Evolutionary conservation across 495 filamentous ascomycete species (phyloP).

Genomic region (Tuber indicum): DNA sequence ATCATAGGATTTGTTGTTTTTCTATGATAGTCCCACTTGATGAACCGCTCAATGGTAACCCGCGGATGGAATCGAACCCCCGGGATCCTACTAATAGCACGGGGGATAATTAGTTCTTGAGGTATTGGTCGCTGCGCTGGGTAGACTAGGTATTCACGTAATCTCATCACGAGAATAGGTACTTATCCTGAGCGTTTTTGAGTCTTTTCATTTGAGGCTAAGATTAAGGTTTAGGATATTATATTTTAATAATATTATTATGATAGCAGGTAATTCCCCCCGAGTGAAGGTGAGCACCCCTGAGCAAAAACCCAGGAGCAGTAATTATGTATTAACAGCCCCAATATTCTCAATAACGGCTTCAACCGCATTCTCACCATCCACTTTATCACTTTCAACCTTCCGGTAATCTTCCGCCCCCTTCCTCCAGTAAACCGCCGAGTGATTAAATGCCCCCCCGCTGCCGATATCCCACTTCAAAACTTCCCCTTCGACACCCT

Average conservation of each 20-base stretch:
- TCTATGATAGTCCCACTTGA: too few relatives aligned
- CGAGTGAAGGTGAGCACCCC: background rate
- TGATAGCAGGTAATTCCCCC: background rate
- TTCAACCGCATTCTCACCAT: background rate
- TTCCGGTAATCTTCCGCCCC: background rate
- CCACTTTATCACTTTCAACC: background rate
- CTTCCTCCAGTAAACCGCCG: slow-evolving; percentile 30
- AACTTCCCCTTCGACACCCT: slow-evolving; percentile 2
- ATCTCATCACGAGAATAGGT: background rate
- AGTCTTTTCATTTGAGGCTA: background rate
- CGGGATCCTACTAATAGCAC: too few relatives aligned
- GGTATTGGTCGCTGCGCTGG: background rate
- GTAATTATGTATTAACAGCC: background rate
- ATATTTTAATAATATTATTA: background rate
- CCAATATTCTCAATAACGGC: background rate
- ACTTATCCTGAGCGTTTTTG: background rate
- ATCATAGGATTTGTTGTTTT: too few relatives aligned
- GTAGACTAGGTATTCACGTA: background rate
- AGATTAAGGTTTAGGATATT: background rate
- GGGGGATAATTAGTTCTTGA: background rate
- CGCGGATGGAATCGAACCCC: too few relatives aligned
- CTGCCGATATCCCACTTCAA: slow-evolving; percentile 14
- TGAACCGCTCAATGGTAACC: too few relatives aligned
- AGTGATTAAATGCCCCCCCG: slow-evolving; percentile 38
- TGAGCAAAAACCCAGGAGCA: background rate